Base-by-base conservation (phyloP, 257 asterid species). In the Thymus mandschuricus region DNA sequence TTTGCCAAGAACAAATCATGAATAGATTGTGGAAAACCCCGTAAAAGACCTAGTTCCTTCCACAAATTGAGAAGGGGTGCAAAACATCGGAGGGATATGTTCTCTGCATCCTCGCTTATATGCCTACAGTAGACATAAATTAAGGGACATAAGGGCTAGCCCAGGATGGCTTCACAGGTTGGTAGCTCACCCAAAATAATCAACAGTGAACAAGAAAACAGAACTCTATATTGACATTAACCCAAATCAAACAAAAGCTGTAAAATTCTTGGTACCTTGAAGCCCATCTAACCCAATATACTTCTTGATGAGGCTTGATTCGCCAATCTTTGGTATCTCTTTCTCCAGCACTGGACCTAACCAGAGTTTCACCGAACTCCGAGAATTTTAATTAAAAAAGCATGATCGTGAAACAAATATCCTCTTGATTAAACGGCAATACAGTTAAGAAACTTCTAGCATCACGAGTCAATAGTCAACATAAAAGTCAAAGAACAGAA, bases 401-500 rank as follows among this genome's bases (percentile, higher is more conserved):
- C 54, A 60, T 43, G n/a, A 57, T 38, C 41, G 12, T 49, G 49
- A 54, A 44, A 27, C 30, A 45, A 44, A 64, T 57, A 52, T 73
- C 60, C 48, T 9, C 31, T 56, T 66, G 43, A 41, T 38, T 35
- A 27, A 8, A 66, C 13, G 31, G n/a, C 60, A 74, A 49, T 4
- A 27, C 34, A 11, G 12, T 65, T 6, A 3, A 43, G 67, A 10
- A 44, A 21, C 67, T 33, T 28, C 54, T 31, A 52, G 50, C n/a
- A 7, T 10, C 48, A 52, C 30, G 68, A 28, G 40, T 52, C 55
- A 15, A 54, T 54, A 50, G 29, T 27, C 10, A 35, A 71, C 30
- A 46, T 38, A 58, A 46, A 54, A 60, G 43, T 46, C 6, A 35
- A 57, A 60, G 65, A 70, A 75, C 73, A 72, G 10, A 76, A 41